phyloP scores from a whole-genome alignment of 163 green algal genomes.

The Volvox carteri region DNA sequence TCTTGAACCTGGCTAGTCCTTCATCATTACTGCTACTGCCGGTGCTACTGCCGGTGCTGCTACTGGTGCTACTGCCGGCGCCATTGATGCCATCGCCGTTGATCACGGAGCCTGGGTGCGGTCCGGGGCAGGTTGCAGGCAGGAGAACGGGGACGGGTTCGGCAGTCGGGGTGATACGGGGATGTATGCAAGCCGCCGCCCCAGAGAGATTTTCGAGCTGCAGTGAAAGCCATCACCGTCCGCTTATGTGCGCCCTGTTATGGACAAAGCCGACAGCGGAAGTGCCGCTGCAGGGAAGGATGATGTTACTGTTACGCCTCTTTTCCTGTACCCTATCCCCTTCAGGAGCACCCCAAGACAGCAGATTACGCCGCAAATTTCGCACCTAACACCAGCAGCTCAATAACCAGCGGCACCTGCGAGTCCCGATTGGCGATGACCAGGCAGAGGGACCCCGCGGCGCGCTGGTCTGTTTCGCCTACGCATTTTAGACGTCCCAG shows the following conservation, averaged over 20 bases:
- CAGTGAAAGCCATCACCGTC: no score
- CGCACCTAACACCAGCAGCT: background rate
- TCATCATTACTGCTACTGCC: background rate
- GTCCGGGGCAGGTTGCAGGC: background rate
- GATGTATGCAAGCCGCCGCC: background rate
- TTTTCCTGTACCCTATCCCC: background rate
- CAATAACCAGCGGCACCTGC: background rate
- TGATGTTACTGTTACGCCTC: background rate
- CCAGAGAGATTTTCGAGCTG: no score
- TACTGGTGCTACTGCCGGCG: background rate
- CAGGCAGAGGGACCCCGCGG: background rate
- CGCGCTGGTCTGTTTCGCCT: background rate
- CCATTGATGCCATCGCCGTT: background rate
- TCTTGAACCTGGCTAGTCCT: background rate
- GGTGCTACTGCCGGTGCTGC: background rate
- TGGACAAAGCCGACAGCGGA: background rate
- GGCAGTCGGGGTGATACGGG: background rate
- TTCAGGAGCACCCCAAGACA: background rate
- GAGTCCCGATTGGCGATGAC: constrained; percentile 16
- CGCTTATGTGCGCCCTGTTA: no score
- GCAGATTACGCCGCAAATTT: background rate
- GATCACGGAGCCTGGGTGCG: background rate
- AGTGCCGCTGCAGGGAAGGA: background rate
- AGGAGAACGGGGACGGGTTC: background rate
- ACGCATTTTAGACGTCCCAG: background rate